Evolutionary conservation across 1,284 basidiomycete genomes (phyloP).

Genomic region (Puccinia coronata): DNA sequence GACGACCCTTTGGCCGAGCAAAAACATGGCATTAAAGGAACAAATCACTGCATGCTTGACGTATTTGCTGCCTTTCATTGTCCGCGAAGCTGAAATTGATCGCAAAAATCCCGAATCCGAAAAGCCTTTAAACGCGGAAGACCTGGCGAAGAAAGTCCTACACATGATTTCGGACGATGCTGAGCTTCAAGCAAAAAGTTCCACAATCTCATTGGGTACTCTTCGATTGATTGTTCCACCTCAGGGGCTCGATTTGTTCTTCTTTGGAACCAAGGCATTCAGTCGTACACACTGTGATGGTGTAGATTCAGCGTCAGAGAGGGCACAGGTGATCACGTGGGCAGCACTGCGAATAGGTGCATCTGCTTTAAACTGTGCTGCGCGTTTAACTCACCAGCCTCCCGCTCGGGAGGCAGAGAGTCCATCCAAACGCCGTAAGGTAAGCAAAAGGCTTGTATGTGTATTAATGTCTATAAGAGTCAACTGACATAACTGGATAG

Average conservation of each 20-base stretch:
- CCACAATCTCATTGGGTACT: constrained; percentile 11
- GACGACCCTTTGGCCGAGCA: constrained; percentile 30
- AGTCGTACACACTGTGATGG: constrained; percentile 27
- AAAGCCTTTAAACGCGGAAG: background rate
- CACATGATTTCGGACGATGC: constrained; percentile 11
- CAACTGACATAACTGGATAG: constrained; percentile 13
- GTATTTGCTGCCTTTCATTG: constrained; percentile 42
- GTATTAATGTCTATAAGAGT: background rate
- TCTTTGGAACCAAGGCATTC: constrained; percentile 32
- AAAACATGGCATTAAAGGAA: constrained; percentile 39
- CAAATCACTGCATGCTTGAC: constrained; percentile 27
- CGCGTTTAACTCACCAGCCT: constrained; percentile 2
- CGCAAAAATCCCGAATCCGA: background rate
- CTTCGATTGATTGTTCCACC: constrained; percentile 29
- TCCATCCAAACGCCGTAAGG: constrained; percentile 48
- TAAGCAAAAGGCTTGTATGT: background rate
- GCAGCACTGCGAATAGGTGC: constrained; percentile 35
- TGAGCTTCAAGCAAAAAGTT: constrained; percentile 20
- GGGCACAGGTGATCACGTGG: constrained; percentile 32
- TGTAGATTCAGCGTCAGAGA: constrained; percentile 13
- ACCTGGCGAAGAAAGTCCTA: constrained; percentile 29
- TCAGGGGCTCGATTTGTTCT: background rate
- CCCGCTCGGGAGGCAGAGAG: background rate
- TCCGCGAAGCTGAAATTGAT: constrained; percentile 4
- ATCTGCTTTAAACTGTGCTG: constrained; percentile 21